Evolutionary conservation across 331 rosid genomes (phyloP), one percentile per base, ranked within the genome.

Genomic region (Ulmus americana): DNA sequence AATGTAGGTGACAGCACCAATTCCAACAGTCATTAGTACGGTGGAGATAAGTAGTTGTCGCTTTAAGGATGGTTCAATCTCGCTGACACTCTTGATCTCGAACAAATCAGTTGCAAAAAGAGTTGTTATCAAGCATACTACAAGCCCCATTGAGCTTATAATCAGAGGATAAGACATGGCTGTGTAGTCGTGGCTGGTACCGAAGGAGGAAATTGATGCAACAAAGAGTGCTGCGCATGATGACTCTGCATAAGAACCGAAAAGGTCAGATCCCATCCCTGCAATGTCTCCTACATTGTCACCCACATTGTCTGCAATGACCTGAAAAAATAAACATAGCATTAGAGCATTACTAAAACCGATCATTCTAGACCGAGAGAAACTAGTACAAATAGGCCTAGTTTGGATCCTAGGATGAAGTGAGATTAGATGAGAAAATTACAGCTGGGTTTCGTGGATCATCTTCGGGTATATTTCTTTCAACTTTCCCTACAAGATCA

Each of bases 231-330:
- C 88, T 38, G 95, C 95, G 69, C 90, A 84, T 42, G 88, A 77
- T 60, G 90, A 74, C 79, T 87, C 90, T 0, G 88, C 95, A 59
- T 84, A 87, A 14, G 88, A 87, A 64, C 90, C 90, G 18, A 87
- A 87, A 12, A 80, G 80, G 61, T 84, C 95, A 12, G 95, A 86
- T 57, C 95, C 88, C 90, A 87, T 87, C 22, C 95, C 90, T 20
- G 90, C 90, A 38, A 87, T 84, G 64, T 87, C 90, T 78, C 95
- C 90, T 8, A 84, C 90, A 44, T 82, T 84, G 68, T 86, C 95
- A 69, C 90, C 95, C 61, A 84, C 90, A 49, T 86, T 84, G 75
- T 86, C 95, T 5, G 86, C 90, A 65, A 86, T 87, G 65, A 86
- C 95, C 86, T 86, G 85, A 62, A 65, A 65, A 61, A 38, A 28